Evolutionary conservation across 345 rosid species (phyloP).

Genomic region (Abelmoschus esculentus): DNA sequence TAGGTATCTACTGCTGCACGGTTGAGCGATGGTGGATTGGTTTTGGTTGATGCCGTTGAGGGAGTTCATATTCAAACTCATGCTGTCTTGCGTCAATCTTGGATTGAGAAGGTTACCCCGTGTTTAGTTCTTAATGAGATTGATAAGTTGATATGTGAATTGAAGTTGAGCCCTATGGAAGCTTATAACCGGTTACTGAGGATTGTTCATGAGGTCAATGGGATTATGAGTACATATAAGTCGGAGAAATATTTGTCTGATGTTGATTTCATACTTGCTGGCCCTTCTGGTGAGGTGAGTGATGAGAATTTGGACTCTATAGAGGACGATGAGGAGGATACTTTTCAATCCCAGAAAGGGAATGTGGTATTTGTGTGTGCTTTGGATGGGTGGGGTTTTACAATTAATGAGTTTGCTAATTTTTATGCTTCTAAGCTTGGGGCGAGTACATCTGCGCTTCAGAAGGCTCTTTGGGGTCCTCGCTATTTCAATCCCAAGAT

Average conservation of each 20-base stretch:
- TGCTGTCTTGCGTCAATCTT: slow-evolving; percentile 79
- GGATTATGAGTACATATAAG: slow-evolving; percentile 73
- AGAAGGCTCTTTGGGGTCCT: too few relatives aligned
- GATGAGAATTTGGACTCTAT: slow-evolving; percentile 56
- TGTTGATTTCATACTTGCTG: slow-evolving; percentile 74
- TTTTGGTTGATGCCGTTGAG: slow-evolving; percentile 94
- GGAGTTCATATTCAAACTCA: slow-evolving; percentile 94
- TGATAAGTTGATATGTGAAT: slow-evolving; percentile 81
- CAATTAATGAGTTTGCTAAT: too few relatives aligned
- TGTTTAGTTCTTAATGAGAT: slow-evolving; percentile 92
- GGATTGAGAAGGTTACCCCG: slow-evolving; percentile 89
- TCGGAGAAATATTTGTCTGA: slow-evolving; percentile 89
- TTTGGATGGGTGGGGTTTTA: too few relatives aligned
- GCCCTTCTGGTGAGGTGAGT: slow-evolving; percentile 37
- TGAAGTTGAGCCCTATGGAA: slow-evolving; percentile 78
- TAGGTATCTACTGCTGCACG: slow-evolving; percentile 92
- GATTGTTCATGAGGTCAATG: slow-evolving; percentile 92
- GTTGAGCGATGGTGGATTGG: slow-evolving; percentile 82
- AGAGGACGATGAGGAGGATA: slow-evolving; percentile 91
- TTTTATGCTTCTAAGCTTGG: too few relatives aligned
- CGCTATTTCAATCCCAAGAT: too few relatives aligned
- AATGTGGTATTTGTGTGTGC: slow-evolving; percentile 80
- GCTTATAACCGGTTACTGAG: slow-evolving; percentile 68
- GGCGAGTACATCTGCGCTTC: too few relatives aligned
- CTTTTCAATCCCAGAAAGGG: slow-evolving; percentile 89